Evolutionary conservation across 768 basidiomycete species (phyloP).

Genomic region (Paxillus involutus): DNA sequence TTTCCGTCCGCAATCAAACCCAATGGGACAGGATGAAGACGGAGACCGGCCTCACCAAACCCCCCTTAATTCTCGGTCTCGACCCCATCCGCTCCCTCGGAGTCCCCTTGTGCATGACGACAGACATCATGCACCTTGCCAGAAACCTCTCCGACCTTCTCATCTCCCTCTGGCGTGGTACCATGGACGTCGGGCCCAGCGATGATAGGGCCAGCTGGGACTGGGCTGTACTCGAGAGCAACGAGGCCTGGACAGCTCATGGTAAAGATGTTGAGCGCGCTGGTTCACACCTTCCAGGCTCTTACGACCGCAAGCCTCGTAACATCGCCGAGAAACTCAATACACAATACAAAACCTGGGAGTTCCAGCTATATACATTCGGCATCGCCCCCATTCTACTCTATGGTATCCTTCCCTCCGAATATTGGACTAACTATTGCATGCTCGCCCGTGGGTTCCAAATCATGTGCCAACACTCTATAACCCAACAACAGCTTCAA

Average conservation of each 20-base stretch:
- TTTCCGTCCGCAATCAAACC: too few relatives aligned
- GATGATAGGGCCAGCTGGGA: constrained; percentile 28
- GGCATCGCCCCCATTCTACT: constrained; percentile 19
- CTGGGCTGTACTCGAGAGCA: constrained; percentile 27
- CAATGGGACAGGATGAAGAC: too few relatives aligned
- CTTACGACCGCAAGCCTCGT: constrained; percentile 16
- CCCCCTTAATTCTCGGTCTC: too few relatives aligned
- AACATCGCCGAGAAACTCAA: constrained; percentile 21
- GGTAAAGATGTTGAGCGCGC: constrained; percentile 16
- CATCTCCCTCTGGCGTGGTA: constrained; percentile 19
- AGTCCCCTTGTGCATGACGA: too few relatives aligned
- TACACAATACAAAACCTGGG: constrained; percentile 23
- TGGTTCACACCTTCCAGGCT: constrained; percentile 10
- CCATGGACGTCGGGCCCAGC: constrained; percentile 4
- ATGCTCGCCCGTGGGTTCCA: constrained; percentile 21
- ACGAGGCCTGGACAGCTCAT: constrained; percentile 17
- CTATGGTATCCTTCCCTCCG: constrained; percentile 7
- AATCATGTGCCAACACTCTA: constrained; percentile 17
- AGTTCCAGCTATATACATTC: constrained; percentile 16
- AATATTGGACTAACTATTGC: constrained; percentile 19
- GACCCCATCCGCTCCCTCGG: too few relatives aligned
- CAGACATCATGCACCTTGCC: too few relatives aligned
- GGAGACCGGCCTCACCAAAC: too few relatives aligned
- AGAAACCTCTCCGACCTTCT: too few relatives aligned
- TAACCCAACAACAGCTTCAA: constrained; percentile 12